Evolutionary conservation across 1,284 basidiomycete genomes (phyloP).

Genomic region (Nidula niveotomentosa): DNA sequence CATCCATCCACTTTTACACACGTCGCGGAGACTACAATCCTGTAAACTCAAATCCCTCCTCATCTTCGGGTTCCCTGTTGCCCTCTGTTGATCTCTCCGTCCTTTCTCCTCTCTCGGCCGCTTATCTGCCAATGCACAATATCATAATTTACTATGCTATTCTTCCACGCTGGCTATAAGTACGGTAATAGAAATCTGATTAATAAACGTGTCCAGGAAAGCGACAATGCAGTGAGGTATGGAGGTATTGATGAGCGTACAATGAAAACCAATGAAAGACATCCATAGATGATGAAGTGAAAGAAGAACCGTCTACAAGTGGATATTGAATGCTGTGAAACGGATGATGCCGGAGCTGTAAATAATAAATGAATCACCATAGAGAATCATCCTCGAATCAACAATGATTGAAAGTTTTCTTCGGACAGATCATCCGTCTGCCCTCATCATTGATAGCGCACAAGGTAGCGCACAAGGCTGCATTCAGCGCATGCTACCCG

Average conservation of each 20-base stretch:
- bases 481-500: background rate
- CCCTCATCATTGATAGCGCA: conserved; percentile 5
- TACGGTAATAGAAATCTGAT: background rate
- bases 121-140: background rate
- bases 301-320: conserved; percentile 1
- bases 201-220: background rate
- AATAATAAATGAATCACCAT: conserved; percentile 2
- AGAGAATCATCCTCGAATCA: no score
- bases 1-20: conserved; percentile 8
- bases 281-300: background rate
- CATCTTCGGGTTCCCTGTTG: background rate
- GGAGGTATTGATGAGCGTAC: background rate
- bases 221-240: background rate
- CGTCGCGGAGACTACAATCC: conserved; percentile 16
- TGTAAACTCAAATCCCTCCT: conserved; percentile 8
- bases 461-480: background rate
- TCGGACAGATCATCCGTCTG: conserved; percentile 3
- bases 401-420: background rate
- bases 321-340: conserved; percentile 1
- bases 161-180: background rate
- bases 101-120: background rate
- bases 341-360: background rate
- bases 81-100: background rate
- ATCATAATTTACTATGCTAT: background rate
- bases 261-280: background rate